Evolutionary conservation across 768 basidiomycete species (phyloP).

Genomic region (Tulasnella sp.): DNA sequence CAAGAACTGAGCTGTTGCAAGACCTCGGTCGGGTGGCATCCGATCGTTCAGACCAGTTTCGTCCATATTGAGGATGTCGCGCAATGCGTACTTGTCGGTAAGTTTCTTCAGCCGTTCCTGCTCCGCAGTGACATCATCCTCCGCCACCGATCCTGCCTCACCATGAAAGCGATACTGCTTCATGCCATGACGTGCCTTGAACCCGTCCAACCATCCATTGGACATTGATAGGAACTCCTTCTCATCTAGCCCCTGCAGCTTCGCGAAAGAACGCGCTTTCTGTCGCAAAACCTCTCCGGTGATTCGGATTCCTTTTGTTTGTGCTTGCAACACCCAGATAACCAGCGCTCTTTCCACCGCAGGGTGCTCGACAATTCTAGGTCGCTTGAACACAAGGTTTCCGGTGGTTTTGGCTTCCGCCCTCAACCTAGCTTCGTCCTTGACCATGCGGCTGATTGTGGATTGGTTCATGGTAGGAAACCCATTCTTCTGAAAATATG

Average conservation of each 20-base stretch:
- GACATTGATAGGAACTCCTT: neutral
- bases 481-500: neutral
- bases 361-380: neutral
- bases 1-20: neutral
- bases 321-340: neutral
- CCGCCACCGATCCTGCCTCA: constrained; percentile 1
- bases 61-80: constrained; percentile 7
- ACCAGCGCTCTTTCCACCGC: neutral
- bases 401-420: neutral
- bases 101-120: neutral
- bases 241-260: neutral
- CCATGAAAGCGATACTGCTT: constrained; percentile 3
- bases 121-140: neutral
- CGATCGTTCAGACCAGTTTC: constrained; percentile 2
- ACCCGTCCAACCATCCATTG: neutral
- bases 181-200: neutral
- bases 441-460: neutral
- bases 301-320: neutral
- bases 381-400: neutral
- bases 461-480: neutral
- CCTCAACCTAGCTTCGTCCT: neutral
- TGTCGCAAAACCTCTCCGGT: neutral
- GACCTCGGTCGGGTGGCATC: constrained; percentile 2
- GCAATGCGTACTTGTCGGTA: neutral
- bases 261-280: neutral